Evolutionary conservation across 495 filamentous ascomycete genomes (phyloP), one percentile per base, ranked within the genome.

Genomic region (Penicillium waksmanii): DNA sequence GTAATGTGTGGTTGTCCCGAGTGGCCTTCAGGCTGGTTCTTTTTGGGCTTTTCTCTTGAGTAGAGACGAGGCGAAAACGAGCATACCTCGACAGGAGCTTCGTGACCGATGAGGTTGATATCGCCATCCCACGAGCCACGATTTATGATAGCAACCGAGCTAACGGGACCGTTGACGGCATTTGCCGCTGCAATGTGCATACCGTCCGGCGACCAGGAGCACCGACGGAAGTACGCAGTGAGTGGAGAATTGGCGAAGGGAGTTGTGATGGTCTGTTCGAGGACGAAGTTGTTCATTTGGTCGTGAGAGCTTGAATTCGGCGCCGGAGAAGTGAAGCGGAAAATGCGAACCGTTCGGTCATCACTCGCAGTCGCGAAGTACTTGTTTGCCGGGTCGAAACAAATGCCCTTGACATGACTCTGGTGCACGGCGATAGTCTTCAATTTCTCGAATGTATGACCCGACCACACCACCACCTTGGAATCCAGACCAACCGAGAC

Each of bases 321-420:
- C 0, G 85, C 81, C 0, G 95, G 95, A 2, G 93, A 87, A 13
- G 88, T 96, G 71, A 96, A 99, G 53, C 93, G 89, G 76, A 96
- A 97, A 58, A 99, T 90, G 70, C 96, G 96, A 74, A 99, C 95
- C 7, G 92, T 92, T 33, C 95, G 88, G 69, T 99, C 95, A 70
- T 99, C 95, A 75, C 91, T 96, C 1, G 95, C 93, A 1, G 95
- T 99, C 27, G 95, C 95, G 75, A 99, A 99, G 79, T 96, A 98
- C 69, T 98, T 98, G 77, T 97, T 98, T 18, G 96, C 96, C 2
- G 95, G 95, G 67, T 99, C 95, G 68, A 99, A 99, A 1, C 93
- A 96, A 66, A 99, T 91, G 23, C 95, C 95, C 73, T 99, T 99
- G 70, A 99, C 96, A 67, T 97, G 95, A 67, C 93, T 97, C 68